Base-by-base conservation (phyloP, 2,329 filamentous ascomycete genomes). In the Aspergillus ochraceus region DNA sequence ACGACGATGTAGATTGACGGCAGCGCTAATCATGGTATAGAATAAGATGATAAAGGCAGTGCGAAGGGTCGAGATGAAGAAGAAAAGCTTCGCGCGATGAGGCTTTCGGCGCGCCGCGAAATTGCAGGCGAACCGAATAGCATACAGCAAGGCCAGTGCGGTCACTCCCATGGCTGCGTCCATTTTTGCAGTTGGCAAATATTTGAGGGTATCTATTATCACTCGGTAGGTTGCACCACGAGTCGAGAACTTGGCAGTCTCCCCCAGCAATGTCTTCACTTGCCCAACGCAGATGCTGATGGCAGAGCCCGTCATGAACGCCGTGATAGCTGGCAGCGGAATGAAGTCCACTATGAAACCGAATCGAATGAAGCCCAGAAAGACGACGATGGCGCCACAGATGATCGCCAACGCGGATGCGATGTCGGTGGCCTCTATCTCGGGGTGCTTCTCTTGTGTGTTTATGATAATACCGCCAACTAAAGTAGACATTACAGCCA, bases 281-380 rank as follows among this genome's bases (percentile, higher is more conserved):
- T 98, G 95, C 32, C 95, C 93, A 24, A 87, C 84, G 17, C 86
- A 88, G 71, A 99, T 98, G 69, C 86, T 96, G 74, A 99, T 84
- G 56, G 94, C 92, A 6, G 94, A 97, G 2, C 94, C 93, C 0
- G 94, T 98, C 90, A 97, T 97, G 80, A 97, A 98, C 3, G 94
- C 92, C 0, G 91, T 92, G 56, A 98, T 90, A 0, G 93, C 91
- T 1, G 92, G 88, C 57, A 97, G 86, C 1, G 95, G 90, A 68
- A 98, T 97, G 70, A 97, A 85, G 66, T 98, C 92, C 52, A 97
- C 92, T 54, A 98, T 88, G 87, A 92, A 96, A 6, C 94, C 94
- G 42, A 88, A 84, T 51, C 93, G 88, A 47, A 91, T 79, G 2
- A 97, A 79, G 4, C 94, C 94, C 61, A 98, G 84, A 62, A 87